Base-by-base conservation (phyloP, 345 rosid genomes). In the Eucalyptus polybractea region DNA sequence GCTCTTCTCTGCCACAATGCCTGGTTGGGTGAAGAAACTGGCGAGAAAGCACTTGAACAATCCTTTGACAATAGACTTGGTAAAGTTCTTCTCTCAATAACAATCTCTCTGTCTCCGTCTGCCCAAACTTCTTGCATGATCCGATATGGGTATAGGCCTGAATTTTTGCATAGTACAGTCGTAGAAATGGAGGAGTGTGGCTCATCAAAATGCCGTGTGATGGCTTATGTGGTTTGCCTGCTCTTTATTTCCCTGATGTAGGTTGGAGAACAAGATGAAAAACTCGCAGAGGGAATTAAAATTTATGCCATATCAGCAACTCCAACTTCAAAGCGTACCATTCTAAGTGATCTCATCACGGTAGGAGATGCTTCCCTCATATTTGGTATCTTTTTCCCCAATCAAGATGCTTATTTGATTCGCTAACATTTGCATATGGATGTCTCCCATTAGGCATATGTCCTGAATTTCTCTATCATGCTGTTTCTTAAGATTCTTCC, bases 1-100 rank as follows among this genome's bases (percentile, higher is more conserved):
- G 99, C 98, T 98, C 91, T 98, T 98, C 94, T 98, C 99, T n/a
- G 99, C 99, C 88, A 98, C 99, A 69, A 98, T 98, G 99, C 99
- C 99, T 90, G 80, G 94, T 88, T 98, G 99, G 99, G 97, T 98
- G 72, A 97, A 95, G 94, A 98, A 97, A 92, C 91, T 98, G 91
- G 95, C 99, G 2, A 94, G 99, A 93, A 98, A 97, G 91, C 92
- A 97, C 92, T 92, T 98, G 94, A 93, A 97, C 88, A 95, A 95
- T 90, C 99, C 99, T 69, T 93, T 97, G 92, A 97, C 95, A 72
- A 96, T 97, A 62, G 99, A 97, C 94, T 89, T 98, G 98, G 99
- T 98, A 93, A 89, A 44, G 50, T 81, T 45, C 65, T 90, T 86
- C 87, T 13, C 8, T 76, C 49, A 53, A 44, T 65, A 40, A 53